Evolutionary conservation across 495 filamentous ascomycete species (phyloP).

Genomic region (Cladorrhinum samala): DNA sequence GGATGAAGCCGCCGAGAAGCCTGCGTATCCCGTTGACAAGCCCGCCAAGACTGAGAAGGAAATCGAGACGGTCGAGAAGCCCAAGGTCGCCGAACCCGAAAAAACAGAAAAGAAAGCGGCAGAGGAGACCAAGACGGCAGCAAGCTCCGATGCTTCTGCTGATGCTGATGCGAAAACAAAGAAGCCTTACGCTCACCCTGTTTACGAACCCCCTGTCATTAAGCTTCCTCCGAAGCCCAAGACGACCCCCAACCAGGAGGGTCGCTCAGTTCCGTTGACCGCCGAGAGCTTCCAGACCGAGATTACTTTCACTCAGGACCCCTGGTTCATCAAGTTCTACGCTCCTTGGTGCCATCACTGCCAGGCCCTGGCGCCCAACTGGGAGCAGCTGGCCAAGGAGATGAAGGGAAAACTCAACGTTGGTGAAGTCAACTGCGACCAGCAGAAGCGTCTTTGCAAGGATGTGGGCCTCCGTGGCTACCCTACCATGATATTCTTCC

Average conservation of each 20-base stretch:
- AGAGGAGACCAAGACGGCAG: background rate
- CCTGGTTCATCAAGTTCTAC: slow-evolving; percentile 99
- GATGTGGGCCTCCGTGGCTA: slow-evolving; percentile 72
- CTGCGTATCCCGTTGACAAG: too few relatives aligned
- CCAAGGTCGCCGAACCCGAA: background rate
- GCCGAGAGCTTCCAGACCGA: slow-evolving; percentile 80
- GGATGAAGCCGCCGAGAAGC: too few relatives aligned
- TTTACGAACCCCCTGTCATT: background rate
- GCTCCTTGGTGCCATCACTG: slow-evolving; percentile 96
- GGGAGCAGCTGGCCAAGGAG: slow-evolving; percentile 82
- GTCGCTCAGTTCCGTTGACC: slow-evolving; percentile 66
- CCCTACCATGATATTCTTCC: slow-evolving; percentile 90
- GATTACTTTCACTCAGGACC: slow-evolving; percentile 80
- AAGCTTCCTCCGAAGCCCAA: slow-evolving; percentile 30
- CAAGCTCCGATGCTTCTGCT: background rate
- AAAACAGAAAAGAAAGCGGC: background rate
- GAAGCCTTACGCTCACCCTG: background rate
- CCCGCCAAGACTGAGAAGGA: slow-evolving; percentile 1
- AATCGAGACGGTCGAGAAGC: background rate
- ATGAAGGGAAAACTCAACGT: slow-evolving; percentile 83
- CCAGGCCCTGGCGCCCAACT: slow-evolving; percentile 83
- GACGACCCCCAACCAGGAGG: slow-evolving; percentile 62
- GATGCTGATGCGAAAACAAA: slow-evolving; percentile 9
- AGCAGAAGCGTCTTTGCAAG: slow-evolving; percentile 78
- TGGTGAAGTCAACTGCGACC: slow-evolving; percentile 94